A percentile compares a stretch with the other conserved stretches of the same genome.
These are phyloP conservation scores for barrel medic (Medicago truncatula) DNA, from an alignment of 306 rosid genomes.

Conservation along the genomic window MtrunA17r5.0-ANR NC_053042.1:43411501-43412000, in stretches of 20 bases:
- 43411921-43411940: neutral
- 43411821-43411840: neutral
- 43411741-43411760: neutral
- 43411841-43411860: constrained; percentile 10
- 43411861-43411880: neutral
- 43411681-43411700: constrained; percentile 28
- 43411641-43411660: constrained; percentile 36
- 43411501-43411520: neutral
- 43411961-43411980: too few species aligned
- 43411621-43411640: constrained; percentile 22
- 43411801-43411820: neutral
- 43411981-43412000: neutral
- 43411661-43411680: constrained; percentile 41
- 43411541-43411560: neutral
- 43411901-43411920: constrained; percentile 20
- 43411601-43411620: neutral
- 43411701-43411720: constrained; percentile 26
- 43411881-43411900: neutral
- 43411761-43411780: constrained; percentile 1
- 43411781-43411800: neutral
- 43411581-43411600: too few species aligned
- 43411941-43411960: neutral
- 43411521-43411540: neutral
- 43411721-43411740: neutral
- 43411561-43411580: constrained; percentile 37